Evolutionary conservation across 2,329 filamentous ascomycete species (phyloP).

Genomic region (Kalaharituber pfeilii): DNA sequence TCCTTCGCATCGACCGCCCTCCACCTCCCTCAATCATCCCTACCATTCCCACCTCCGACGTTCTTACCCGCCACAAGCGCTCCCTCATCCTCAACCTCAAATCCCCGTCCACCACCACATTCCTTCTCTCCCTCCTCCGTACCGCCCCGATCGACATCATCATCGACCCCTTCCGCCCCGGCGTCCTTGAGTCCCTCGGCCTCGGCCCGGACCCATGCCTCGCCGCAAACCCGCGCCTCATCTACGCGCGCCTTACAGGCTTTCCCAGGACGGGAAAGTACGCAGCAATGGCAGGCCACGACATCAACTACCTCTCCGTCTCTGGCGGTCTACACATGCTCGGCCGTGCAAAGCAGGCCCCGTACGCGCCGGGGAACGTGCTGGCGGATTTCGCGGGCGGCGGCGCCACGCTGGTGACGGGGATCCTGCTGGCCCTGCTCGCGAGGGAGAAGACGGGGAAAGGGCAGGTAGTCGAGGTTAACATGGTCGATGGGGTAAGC

Average conservation of each 20-base stretch:
- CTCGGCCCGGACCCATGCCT: constrained; percentile 54
- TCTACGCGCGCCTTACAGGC: constrained; percentile 75
- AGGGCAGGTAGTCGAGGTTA: constrained; percentile 84
- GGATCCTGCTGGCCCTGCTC: constrained; percentile 63
- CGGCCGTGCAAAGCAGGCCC: constrained; percentile 50
- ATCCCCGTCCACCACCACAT: constrained; percentile 40
- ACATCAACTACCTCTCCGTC: constrained; percentile 62
- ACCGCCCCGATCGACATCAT: constrained; percentile 47
- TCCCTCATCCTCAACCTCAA: constrained; percentile 72
- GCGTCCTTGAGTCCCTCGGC: constrained; percentile 70
- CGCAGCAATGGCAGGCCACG: constrained; percentile 43
- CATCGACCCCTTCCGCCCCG: constrained; percentile 85
- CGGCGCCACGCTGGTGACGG: constrained; percentile 63
- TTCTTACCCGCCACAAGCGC: constrained; percentile 62
- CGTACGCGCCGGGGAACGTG: constrained; percentile 66
- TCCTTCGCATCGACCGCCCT: constrained; percentile 66
- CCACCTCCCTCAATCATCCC: constrained; percentile 24
- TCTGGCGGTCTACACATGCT: constrained; percentile 63
- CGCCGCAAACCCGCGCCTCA: constrained; percentile 51
- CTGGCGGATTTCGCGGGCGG: constrained; percentile 85
- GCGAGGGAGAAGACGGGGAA: constrained; percentile 44
- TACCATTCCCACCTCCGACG: constrained; percentile 43
- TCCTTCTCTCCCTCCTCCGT: constrained; percentile 48
- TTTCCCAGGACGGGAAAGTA: constrained; percentile 80
- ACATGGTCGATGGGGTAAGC: constrained; percentile 83